Conservation (phyloP, 129 eudicot genomes). For the Kitagawia praeruptora region DNA sequence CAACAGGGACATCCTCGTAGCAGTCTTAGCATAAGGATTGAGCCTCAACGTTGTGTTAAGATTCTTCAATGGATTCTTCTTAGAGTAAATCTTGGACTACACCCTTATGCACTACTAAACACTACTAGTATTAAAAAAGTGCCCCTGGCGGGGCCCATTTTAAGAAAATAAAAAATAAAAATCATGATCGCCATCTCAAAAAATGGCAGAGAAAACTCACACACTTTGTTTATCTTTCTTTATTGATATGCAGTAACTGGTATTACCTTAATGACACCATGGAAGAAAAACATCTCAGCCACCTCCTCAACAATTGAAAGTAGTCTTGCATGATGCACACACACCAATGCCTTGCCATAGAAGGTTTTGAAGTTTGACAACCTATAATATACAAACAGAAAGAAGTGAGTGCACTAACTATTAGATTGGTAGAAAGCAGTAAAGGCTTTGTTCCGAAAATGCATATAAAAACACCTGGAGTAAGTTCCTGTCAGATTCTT, state of each 20-base stretch:
- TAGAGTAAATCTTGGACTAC: too few species aligned
- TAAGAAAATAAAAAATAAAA: too few species aligned
- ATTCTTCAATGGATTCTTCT: too few species aligned
- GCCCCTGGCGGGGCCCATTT: too few species aligned
- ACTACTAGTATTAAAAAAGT: too few species aligned
- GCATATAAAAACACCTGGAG: constrained; percentile 54
- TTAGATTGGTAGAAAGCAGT: neutral
- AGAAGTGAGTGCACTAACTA: neutral
- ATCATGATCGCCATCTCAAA: neutral
- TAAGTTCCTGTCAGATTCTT: constrained; percentile 90
- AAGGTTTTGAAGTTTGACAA: constrained; percentile 84
- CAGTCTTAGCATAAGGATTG: too few species aligned
- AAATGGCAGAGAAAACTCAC: neutral
- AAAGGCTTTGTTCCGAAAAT: constrained; percentile 6
- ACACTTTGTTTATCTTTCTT: neutral
- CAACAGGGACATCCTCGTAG: too few species aligned
- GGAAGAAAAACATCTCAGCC: constrained; percentile 95
- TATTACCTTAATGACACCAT: constrained; percentile 78
- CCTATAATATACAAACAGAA: constrained; percentile 30
- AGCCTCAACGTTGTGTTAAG: too few species aligned
- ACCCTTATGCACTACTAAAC: too few species aligned
- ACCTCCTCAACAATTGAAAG: constrained; percentile 97
- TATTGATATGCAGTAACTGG: neutral
- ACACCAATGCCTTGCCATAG: constrained; percentile 78
- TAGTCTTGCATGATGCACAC: constrained; percentile 81